Evolutionary conservation across 257 asterid species (phyloP), one percentile per base, ranked within the genome.

Genomic region (Anisodus tanguticus): DNA sequence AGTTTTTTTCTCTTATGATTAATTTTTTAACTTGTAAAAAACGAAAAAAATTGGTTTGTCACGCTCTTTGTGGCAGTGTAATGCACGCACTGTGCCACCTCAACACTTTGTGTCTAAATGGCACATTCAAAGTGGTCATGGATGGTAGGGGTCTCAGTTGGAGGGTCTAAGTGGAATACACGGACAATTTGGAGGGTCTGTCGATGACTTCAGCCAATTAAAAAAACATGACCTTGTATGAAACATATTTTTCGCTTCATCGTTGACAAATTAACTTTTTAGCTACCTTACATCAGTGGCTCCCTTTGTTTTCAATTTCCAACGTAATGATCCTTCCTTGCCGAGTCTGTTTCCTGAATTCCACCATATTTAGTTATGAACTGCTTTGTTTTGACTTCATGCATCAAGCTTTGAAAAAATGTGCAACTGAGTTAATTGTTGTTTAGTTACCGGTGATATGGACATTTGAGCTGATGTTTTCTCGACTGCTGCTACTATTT

Each of bases 401-500:
- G 35, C 6, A 13, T 67, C 49, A 6, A 13, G 2, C 43, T 49
- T 49, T 22, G 80, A 49, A 19, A 47, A 12, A 55, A 45, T 43
- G 58, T 71, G 58, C 57, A 45, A 71, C 58, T 49, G 60, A 47
- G 43, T 74, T 51, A 49, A 22, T 74, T 51, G 11, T 26, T 49
- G 60, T 74, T 71, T 74, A 37, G 62, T 49, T 74, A 49, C 60
- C 2, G 19, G 16, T 0, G 41, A 22, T 10, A 22, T 19, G 80
- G 78, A 69, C 54, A 74, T 22, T 49, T 47, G 57, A 49, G 43
- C 60, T 74, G 43, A 47, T 74, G 60, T 74, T 74, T 70, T 74
- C 80, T 49, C 16, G 37, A 22, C 62, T 4, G 9, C 81, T 49
- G 19, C 81, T 74, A 11, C 62, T 35, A 67, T 67, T 22, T 60